A percentile compares a stretch with the other conserved stretches of the same genome.
Evolutionary conservation across 495 filamentous ascomycete species (phyloP).

Genomic region (Immersiella caudata): DNA sequence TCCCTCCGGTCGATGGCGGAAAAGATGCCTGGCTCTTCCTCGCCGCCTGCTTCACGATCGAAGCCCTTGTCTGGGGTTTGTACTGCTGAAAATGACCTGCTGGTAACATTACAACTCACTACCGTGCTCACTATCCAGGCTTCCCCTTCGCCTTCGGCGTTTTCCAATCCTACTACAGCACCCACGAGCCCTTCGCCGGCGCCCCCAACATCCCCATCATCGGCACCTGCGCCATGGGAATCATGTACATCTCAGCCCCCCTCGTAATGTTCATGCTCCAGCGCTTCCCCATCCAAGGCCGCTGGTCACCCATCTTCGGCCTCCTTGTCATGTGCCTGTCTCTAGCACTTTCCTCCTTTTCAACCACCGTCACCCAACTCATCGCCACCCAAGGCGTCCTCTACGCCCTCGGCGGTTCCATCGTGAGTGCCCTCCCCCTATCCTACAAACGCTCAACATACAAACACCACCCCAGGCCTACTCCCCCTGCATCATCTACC

Average conservation of each 20-base stretch:
- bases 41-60: conserved; percentile 62
- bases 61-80: conserved; percentile 68
- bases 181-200: conserved; percentile 42
- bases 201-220: conserved; percentile 45
- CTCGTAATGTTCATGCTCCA: conserved; percentile 41
- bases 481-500: conserved; percentile 50
- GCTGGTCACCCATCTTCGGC: conserved; percentile 42
- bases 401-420: conserved; percentile 52
- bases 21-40: conserved; percentile 68
- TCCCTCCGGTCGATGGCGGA: conserved; percentile 65
- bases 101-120: background rate
- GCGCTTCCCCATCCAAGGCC: conserved; percentile 33
- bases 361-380: conserved; percentile 47
- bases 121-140: conserved; percentile 41
- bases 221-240: conserved; percentile 48
- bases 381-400: conserved; percentile 58
- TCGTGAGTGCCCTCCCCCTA: conserved; percentile 20
- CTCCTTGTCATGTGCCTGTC: conserved; percentile 44
- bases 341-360: conserved; percentile 51
- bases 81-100: too few species aligned
- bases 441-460: too few species aligned
- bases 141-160: conserved; percentile 64
- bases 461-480: conserved; percentile 42
- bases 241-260: conserved; percentile 55
- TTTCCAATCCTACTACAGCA: conserved; percentile 53